Evolutionary conservation across 305 asterid genomes (phyloP).

Genomic region (Solanum hybrid): DNA sequence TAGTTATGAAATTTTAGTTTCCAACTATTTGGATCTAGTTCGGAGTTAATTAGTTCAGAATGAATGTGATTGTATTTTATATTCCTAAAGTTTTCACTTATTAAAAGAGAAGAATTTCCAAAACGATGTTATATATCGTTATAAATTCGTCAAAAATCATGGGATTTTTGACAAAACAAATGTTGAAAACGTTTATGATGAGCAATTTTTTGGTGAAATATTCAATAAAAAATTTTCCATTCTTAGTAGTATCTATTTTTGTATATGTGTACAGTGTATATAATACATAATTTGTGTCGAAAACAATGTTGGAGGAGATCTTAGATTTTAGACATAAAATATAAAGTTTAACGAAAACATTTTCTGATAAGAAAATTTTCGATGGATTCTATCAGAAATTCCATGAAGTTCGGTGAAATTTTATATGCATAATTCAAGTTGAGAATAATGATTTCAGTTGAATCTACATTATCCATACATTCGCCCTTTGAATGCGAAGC

Average conservation of each 20-base stretch:
- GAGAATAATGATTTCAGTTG: background rate
- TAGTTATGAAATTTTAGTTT: background rate
- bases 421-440: background rate
- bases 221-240: background rate
- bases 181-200: background rate
- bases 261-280: background rate
- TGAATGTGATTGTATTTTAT: background rate
- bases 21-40: background rate
- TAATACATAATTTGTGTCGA: background rate
- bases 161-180: background rate
- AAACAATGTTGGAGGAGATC: background rate
- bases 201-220: background rate
- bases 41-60: background rate
- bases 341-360: background rate
- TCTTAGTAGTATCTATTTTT: background rate
- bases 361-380: background rate
- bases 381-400: too few relatives aligned
- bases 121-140: background rate
- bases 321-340: too few relatives aligned
- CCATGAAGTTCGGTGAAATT: background rate
- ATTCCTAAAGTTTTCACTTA: background rate
- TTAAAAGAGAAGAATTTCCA: background rate
- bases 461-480: background rate
- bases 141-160: background rate
- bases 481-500: background rate